Evolutionary conservation across 176 grass and related monocot genomes (phyloP).

Genomic region (barley (Hordeum vulgare)): DNA sequence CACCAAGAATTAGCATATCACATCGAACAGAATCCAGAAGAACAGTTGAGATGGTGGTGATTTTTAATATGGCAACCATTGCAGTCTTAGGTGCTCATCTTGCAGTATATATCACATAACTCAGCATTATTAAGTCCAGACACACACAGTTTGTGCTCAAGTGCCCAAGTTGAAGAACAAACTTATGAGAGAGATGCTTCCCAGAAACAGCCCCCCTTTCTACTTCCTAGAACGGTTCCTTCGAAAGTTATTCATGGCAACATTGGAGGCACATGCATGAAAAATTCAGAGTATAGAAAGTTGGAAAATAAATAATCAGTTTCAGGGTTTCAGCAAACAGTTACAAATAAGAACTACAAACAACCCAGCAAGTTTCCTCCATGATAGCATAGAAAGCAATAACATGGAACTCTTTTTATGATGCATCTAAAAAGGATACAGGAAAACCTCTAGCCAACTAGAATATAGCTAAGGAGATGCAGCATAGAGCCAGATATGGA

Average conservation of each 20-base stretch:
- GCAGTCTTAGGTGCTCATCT: slow-evolving; percentile 17
- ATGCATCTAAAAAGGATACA: slow-evolving; percentile 7
- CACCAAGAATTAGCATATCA: slow-evolving; percentile 13
- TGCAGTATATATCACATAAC: not conserved
- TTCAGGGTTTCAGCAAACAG: slow-evolving; percentile 16
- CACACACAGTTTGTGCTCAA: not conserved
- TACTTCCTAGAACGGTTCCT: no score
- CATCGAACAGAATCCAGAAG: slow-evolving; percentile 22
- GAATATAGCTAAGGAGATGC: not conserved
- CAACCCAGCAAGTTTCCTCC: slow-evolving; percentile 17
- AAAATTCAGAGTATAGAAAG: slow-evolving; percentile 1
- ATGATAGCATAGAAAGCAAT: slow-evolving; percentile 26
- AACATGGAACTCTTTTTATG: slow-evolving; percentile 8
- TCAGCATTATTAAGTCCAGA: slow-evolving; percentile 2
- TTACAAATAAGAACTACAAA: slow-evolving; percentile 25
- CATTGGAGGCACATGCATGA: not conserved
- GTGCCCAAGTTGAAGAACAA: not conserved
- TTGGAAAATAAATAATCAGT: slow-evolving; percentile 2
- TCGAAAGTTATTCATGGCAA: no score
- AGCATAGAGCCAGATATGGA: slow-evolving; percentile 26
- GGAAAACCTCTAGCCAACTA: slow-evolving; percentile 23
- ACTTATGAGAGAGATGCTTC: not conserved
- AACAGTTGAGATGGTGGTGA: slow-evolving; percentile 6
- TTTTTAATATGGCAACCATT: not conserved
- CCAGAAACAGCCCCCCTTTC: no score